Conservation (phyloP, 2,329 filamentous ascomycete species). For the Neoarthrinium moseri region DNA sequence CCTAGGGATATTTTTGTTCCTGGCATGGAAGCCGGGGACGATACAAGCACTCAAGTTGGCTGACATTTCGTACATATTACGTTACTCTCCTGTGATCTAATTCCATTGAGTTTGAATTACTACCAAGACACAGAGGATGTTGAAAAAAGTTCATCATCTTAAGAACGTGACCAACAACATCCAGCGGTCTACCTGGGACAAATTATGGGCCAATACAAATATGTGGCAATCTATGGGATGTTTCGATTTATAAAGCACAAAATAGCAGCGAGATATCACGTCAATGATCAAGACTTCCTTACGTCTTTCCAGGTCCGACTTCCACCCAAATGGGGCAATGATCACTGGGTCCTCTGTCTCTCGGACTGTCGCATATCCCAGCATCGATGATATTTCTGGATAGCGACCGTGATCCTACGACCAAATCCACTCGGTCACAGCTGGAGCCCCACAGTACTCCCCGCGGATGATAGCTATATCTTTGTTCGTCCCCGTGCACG, state of each 20-base stretch:
- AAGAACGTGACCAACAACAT: no score
- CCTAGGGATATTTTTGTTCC: no score
- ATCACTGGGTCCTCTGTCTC: conserved; percentile 50
- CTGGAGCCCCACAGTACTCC: conserved; percentile 43
- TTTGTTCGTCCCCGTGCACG: conserved; percentile 36
- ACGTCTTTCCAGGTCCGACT: conserved; percentile 14
- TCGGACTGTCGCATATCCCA: conserved; percentile 32
- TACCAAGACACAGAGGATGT: no score
- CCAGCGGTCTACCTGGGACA: no score
- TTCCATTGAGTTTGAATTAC: no score
- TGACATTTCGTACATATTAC: not conserved
- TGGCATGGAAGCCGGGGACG: no score
- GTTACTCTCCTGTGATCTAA: no score
- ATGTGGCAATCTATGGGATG: no score
- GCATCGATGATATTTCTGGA: conserved; percentile 23
- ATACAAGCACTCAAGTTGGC: not conserved
- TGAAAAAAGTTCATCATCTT: no score
- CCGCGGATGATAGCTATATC: conserved; percentile 49
- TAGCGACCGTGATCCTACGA: conserved; percentile 40
- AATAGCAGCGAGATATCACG: not conserved
- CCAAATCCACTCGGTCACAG: conserved; percentile 53
- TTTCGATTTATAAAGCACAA: not conserved
- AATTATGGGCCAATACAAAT: no score
- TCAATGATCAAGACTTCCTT: not conserved
- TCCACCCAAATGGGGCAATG: conserved; percentile 50